Percentiles rank a stretch among this genome's conserved stretches.
phyloP scores from a whole-genome alignment of 169 alveolate species.

The Plasmodium billcollinsi region DNA sequence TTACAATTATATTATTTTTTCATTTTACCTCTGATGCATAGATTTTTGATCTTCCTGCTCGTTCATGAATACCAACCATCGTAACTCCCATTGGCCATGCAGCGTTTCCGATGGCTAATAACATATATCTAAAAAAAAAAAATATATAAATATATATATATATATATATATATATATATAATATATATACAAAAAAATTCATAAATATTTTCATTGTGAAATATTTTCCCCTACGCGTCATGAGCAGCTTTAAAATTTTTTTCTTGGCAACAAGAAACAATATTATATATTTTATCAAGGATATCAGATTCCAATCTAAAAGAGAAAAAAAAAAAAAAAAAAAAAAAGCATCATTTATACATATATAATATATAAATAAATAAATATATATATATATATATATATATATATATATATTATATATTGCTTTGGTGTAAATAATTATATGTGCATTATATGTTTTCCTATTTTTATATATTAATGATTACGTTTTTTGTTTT shows the following conservation, averaged over 20 bases:
- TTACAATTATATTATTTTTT: constrained; percentile 4
- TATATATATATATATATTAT: neutral
- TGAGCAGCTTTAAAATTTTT: constrained; percentile 73
- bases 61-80: constrained; percentile 96
- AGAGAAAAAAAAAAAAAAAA: constrained; percentile 16
- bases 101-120: constrained; percentile 96
- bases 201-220: neutral
- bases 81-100: constrained; percentile 98
- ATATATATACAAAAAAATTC: neutral
- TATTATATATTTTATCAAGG: constrained; percentile 70
- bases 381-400: constrained; percentile 3
- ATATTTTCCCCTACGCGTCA: constrained; percentile 50
- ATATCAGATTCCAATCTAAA: constrained; percentile 13
- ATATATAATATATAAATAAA: too few species aligned
- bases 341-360: constrained; percentile 6
- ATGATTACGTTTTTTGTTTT: constrained; percentile 52
- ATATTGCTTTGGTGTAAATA: neutral
- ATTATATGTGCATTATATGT: neutral
- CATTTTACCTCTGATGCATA: constrained; percentile 91
- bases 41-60: constrained; percentile 94
- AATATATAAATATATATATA: neutral
- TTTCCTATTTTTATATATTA: neutral
- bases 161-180: neutral
- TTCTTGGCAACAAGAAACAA: constrained; percentile 60
- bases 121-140: constrained; percentile 86